These are phyloP conservation scores for Aphanoascus verrucosus DNA, from an alignment of 2,329 filamentous ascomycete species.

Conservation along the genomic window DNA sequence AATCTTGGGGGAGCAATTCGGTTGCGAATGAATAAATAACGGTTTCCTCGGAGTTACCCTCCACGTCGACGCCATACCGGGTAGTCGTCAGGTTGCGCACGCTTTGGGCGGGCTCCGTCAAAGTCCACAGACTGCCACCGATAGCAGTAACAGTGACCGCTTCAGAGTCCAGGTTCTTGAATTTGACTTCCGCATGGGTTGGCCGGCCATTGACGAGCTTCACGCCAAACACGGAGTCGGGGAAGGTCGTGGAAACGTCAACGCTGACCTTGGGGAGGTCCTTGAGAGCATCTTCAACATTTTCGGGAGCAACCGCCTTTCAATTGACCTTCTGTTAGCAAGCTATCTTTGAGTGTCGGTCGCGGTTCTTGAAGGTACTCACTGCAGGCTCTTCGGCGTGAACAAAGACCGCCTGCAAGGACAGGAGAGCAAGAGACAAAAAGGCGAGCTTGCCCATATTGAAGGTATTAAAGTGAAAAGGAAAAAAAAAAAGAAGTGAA, in stretches of 20 bases:
- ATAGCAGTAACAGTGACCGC: slow-evolving; percentile 67
- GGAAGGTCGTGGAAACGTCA: slow-evolving; percentile 48
- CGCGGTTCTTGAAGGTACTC: slow-evolving; percentile 19
- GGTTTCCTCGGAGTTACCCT: slow-evolving; percentile 62
- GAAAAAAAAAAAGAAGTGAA: not conserved
- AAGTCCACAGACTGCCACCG: slow-evolving; percentile 59
- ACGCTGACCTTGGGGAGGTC: slow-evolving; percentile 50
- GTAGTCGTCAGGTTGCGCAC: slow-evolving; percentile 76
- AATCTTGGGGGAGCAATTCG: slow-evolving; percentile 86
- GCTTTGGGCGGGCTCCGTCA: slow-evolving; percentile 48
- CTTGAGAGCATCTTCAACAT: slow-evolving; percentile 46
- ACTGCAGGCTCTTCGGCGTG: slow-evolving; percentile 53
- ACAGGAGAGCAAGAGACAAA: slow-evolving; percentile 60
- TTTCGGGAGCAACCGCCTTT: slow-evolving; percentile 47
- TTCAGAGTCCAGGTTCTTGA: slow-evolving; percentile 71
- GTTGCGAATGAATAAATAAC: slow-evolving; percentile 76
- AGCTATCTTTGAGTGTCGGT: not conserved
- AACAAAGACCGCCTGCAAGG: slow-evolving; percentile 55
- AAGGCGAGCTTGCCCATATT: slow-evolving; percentile 66
- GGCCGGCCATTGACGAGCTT: slow-evolving; percentile 89
- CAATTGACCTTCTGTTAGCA: not conserved
- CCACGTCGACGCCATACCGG: slow-evolving; percentile 62
- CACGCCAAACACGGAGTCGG: slow-evolving; percentile 70
- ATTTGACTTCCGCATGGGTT: slow-evolving; percentile 68
- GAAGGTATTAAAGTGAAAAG: slow-evolving; percentile 15